Conservation (phyloP, 257 asterid species). For the Solanum paucissectum region DNA sequence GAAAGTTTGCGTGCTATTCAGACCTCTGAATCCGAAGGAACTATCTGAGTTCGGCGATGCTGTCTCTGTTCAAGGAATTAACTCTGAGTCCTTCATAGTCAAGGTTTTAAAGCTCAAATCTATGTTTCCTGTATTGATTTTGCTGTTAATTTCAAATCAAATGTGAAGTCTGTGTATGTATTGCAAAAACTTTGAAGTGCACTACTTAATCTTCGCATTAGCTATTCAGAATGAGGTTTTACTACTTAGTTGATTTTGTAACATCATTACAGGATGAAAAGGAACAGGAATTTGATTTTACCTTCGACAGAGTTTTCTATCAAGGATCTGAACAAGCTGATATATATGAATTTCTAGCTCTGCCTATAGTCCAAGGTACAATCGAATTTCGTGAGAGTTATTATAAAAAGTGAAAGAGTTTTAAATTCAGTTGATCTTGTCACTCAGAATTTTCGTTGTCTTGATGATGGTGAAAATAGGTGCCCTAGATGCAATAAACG, state of each 20-base stretch:
- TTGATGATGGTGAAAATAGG: slow-evolving; percentile 23
- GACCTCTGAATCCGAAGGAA: slow-evolving; percentile 69
- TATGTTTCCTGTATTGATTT: background rate
- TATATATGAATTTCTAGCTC: slow-evolving; percentile 55
- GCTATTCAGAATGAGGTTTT: background rate
- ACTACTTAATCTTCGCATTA: background rate
- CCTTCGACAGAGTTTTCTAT: slow-evolving; percentile 65
- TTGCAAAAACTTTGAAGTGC: background rate
- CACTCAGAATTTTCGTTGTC: background rate
- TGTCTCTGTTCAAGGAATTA: slow-evolving; percentile 39
- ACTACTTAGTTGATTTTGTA: background rate
- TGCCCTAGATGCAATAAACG: slow-evolving; percentile 57
- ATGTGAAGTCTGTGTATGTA: background rate
- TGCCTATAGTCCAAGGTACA: slow-evolving; percentile 57
- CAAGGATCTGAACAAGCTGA: slow-evolving; percentile 67
- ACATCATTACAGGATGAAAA: slow-evolving; percentile 50
- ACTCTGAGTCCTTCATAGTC: slow-evolving; percentile 50
- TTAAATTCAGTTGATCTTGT: background rate
- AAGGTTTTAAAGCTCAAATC: slow-evolving; percentile 30
- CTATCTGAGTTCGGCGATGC: slow-evolving; percentile 49
- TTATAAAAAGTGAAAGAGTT: background rate
- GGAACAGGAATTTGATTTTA: slow-evolving; percentile 59
- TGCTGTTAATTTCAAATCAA: background rate
- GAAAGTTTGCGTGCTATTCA: slow-evolving; percentile 65
- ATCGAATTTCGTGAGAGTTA: background rate